These are phyloP conservation scores for Glycyrrhiza uralensis DNA, from an alignment of 306 rosid genomes.

Conservation along the genomic window DNA sequence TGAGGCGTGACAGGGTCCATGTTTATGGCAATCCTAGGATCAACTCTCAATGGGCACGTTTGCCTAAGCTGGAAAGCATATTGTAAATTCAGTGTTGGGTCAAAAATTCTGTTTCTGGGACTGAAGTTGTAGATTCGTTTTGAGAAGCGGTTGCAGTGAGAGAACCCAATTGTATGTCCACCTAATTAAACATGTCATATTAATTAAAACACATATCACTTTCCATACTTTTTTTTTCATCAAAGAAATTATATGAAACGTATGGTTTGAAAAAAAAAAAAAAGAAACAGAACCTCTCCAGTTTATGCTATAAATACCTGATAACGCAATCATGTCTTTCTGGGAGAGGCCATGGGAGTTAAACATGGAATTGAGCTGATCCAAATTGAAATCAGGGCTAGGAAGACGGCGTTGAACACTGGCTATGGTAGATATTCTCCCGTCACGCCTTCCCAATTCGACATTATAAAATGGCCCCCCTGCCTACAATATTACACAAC, in stretches of 20 bases:
- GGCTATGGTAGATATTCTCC: constrained; percentile 51
- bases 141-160: constrained; percentile 63
- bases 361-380: constrained; percentile 59
- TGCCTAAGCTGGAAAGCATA: constrained; percentile 62
- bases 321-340: constrained; percentile 71
- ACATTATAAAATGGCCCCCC: constrained; percentile 84
- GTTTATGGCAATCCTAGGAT: constrained; percentile 59
- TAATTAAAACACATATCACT: not conserved
- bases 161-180: constrained; percentile 84
- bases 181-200: constrained; percentile 40
- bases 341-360: constrained; percentile 58
- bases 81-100: constrained; percentile 53
- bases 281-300: too few relatives aligned
- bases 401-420: constrained; percentile 70
- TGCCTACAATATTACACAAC: constrained; percentile 38
- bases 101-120: constrained; percentile 50
- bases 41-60: constrained; percentile 58
- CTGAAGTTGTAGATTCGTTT: constrained; percentile 60
- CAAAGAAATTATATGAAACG: not conserved
- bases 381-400: constrained; percentile 44
- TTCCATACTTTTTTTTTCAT: not conserved
- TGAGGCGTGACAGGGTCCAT: constrained; percentile 71
- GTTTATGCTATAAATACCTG: constrained; percentile 64
- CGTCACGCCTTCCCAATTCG: constrained; percentile 84
- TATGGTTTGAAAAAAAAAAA: too few relatives aligned